These are phyloP conservation scores for Kazachstania martiniae DNA, from an alignment of 805 yeast species.

Conservation along the genomic window DNA sequence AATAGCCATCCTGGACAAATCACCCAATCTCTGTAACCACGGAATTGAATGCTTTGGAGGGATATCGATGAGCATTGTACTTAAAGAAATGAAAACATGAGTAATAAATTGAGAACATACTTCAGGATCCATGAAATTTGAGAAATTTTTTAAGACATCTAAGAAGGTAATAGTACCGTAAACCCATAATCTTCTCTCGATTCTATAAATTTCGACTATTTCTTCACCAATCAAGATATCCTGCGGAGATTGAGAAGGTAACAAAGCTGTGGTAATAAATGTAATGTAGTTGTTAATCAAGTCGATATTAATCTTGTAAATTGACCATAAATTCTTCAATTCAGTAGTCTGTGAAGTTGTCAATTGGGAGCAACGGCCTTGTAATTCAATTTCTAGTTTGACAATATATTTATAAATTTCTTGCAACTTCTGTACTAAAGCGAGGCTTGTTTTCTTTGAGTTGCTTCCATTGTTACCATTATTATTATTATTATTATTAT, in stretches of 20 bases:
- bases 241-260: constrained; percentile 51
- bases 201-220: constrained; percentile 65
- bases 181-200: constrained; percentile 75
- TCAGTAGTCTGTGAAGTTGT: constrained; percentile 43
- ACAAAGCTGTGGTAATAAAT: constrained; percentile 57
- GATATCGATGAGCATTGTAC: constrained; percentile 31
- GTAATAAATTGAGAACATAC: constrained; percentile 66
- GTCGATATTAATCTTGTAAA: constrained; percentile 56
- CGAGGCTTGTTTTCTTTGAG: constrained; percentile 29
- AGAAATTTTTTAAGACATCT: constrained; percentile 66
- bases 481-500: constrained; percentile 14
- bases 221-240: constrained; percentile 45
- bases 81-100: constrained; percentile 49
- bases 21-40: constrained; percentile 84
- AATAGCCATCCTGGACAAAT: constrained; percentile 77
- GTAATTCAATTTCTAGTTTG: constrained; percentile 55
- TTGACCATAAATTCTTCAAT: constrained; percentile 61
- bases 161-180: constrained; percentile 75
- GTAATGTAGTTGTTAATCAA: constrained; percentile 63
- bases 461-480: constrained; percentile 11
- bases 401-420: constrained; percentile 65
- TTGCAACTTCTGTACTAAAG: constrained; percentile 57
- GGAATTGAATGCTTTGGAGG: constrained; percentile 28
- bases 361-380: constrained; percentile 54
- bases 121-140: constrained; percentile 67